A percentile compares a stretch with the other conserved stretches of the same genome.
Conservation (phyloP, 148 eudicot genomes). For the Bassia scoparia region DNA sequence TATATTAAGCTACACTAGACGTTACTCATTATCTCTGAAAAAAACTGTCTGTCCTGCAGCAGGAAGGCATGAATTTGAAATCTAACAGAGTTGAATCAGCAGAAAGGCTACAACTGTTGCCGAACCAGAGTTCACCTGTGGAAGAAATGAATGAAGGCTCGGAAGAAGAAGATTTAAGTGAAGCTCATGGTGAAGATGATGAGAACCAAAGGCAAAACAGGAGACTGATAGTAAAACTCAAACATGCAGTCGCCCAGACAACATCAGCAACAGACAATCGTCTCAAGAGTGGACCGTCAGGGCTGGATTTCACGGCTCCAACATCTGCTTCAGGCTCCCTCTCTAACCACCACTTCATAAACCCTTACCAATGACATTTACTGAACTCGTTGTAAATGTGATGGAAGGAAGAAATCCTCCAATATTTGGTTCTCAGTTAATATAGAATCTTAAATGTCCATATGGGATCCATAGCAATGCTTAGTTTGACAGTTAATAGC, state of each 20-base stretch:
- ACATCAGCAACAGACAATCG: background rate
- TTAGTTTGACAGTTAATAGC: background rate
- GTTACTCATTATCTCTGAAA: background rate
- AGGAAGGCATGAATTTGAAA: constrained; percentile 28
- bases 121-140: constrained; percentile 8
- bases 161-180: constrained; percentile 16
- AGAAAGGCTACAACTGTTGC: constrained; percentile 10
- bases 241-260: constrained; percentile 23
- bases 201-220: constrained; percentile 9
- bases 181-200: constrained; percentile 9
- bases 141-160: constrained; percentile 18
- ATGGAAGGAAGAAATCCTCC: background rate
- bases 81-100: constrained; percentile 15
- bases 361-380: background rate
- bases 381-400: constrained; percentile 10
- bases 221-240: constrained; percentile 21
- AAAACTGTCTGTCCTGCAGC: background rate
- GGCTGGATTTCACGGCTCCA: constrained; percentile 5
- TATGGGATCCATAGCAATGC: too few relatives aligned
- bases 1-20: background rate
- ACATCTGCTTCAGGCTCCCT: constrained; percentile 26
- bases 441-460: constrained; percentile 17
- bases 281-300: background rate
- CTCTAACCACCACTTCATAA: constrained; percentile 29
- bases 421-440: constrained; percentile 17